Percentiles rank a stretch among this genome's conserved stretches.
Conservation (phyloP, 2,329 filamentous ascomycete species). For the Penicillium sp. region DNA sequence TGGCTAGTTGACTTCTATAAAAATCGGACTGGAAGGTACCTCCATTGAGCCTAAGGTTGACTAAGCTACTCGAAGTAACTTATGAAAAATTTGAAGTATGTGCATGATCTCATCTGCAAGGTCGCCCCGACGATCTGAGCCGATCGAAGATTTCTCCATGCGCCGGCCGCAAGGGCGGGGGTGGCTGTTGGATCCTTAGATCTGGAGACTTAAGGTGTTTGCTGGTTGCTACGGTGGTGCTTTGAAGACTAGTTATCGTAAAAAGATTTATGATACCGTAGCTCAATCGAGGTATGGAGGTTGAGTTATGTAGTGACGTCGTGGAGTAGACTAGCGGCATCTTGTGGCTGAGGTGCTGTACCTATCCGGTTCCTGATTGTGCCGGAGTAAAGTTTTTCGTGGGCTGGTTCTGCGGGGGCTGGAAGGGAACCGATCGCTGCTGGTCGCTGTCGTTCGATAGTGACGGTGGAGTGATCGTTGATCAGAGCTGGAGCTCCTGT, state of each 20-base stretch:
- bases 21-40: neutral
- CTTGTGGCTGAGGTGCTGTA: neutral
- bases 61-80: neutral
- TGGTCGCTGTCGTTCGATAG: neutral
- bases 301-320: neutral
- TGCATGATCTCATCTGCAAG: neutral
- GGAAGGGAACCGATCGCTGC: neutral
- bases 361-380: neutral
- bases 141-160: neutral
- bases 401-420: neutral
- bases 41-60: too few species aligned
- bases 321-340: neutral
- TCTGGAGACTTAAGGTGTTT: neutral
- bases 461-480: neutral
- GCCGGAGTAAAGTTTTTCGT: neutral
- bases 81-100: neutral
- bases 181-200: slow-evolving; percentile 4
- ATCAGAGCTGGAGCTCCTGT: neutral
- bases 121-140: slow-evolving; percentile 5
- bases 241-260: neutral
- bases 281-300: neutral
- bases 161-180: slow-evolving; percentile 2
- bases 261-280: neutral
- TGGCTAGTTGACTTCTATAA: neutral
- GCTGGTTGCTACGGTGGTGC: neutral